A percentile compares a stretch with the other conserved stretches of the same genome.
phyloP scores from a whole-genome alignment of 805 yeast genomes.

The Candida quercuum region DNA sequence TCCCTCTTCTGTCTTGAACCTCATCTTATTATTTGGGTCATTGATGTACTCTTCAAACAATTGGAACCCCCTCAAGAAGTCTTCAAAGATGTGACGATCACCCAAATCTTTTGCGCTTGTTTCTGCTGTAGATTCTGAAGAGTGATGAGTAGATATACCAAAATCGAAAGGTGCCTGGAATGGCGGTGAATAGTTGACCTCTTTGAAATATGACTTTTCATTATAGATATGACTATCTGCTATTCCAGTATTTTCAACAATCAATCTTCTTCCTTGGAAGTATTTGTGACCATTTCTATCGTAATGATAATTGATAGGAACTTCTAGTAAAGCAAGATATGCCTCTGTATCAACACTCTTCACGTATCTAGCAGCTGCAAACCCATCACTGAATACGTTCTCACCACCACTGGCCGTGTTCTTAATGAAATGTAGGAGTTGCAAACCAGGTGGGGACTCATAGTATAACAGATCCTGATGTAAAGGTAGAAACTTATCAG shows the following conservation, averaged over 20 bases:
- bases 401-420: conserved; percentile 60
- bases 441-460: conserved; percentile 80
- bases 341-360: conserved; percentile 53
- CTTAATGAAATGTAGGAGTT: conserved; percentile 55
- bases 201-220: conserved; percentile 35
- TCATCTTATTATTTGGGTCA: conserved; percentile 47
- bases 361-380: conserved; percentile 56
- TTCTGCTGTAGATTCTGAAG: conserved; percentile 14
- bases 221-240: conserved; percentile 10
- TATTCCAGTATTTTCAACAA: conserved; percentile 45
- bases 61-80: conserved; percentile 52
- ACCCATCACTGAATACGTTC: conserved; percentile 64
- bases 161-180: conserved; percentile 74
- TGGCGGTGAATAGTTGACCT: conserved; percentile 74
- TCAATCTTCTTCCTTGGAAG: conserved; percentile 54
- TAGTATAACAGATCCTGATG: conserved; percentile 77
- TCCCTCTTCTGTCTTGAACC: conserved; percentile 49
- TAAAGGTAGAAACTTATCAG: conserved; percentile 57
- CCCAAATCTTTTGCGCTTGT: conserved; percentile 33
- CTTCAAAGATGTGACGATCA: conserved; percentile 39
- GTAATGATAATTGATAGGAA: conserved; percentile 69
- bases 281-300: conserved; percentile 57
- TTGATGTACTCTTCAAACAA: conserved; percentile 56
- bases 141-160: conserved; percentile 37
- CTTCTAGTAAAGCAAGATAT: conserved; percentile 51